These are phyloP conservation scores for Agroathelia rolfsii DNA, from an alignment of 1,284 basidiomycete species.

Conservation along the genomic window DNA sequence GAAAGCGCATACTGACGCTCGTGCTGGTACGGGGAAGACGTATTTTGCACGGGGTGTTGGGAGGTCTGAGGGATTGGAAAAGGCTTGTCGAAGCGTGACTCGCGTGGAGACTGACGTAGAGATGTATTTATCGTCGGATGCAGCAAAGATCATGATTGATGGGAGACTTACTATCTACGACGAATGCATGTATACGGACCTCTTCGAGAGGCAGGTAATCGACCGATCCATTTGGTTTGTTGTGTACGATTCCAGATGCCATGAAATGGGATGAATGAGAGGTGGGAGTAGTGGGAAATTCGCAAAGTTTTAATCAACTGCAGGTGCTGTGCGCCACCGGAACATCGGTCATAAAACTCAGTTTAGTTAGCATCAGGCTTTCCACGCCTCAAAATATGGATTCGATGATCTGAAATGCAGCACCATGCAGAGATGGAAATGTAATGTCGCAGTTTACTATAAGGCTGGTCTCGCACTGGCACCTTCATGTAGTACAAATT, in stretches of 20 bases:
- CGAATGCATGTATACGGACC: constrained; percentile 27
- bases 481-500: too few relatives aligned
- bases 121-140: constrained; percentile 1
- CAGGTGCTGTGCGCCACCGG: too few relatives aligned
- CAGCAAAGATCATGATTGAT: background rate
- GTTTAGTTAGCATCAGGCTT: too few relatives aligned
- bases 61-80: constrained; percentile 26
- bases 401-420: too few relatives aligned
- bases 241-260: constrained; percentile 34
- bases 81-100: constrained; percentile 39
- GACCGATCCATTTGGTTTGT: constrained; percentile 15
- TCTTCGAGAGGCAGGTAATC: constrained; percentile 33
- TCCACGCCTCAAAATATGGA: too few relatives aligned
- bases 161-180: constrained; percentile 35
- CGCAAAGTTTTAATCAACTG: too few relatives aligned
- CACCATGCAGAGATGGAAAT: too few relatives aligned
- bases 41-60: constrained; percentile 39
- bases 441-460: too few relatives aligned
- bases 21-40: constrained; percentile 49
- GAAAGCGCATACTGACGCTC: constrained; percentile 41
- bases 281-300: constrained; percentile 1
- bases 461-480: too few relatives aligned
- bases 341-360: too few relatives aligned
- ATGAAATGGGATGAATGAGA: constrained; percentile 13
- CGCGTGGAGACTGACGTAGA: constrained; percentile 34